phyloP scores from a whole-genome alignment of 768 basidiomycete genomes.

The Suillus plorans region DNA sequence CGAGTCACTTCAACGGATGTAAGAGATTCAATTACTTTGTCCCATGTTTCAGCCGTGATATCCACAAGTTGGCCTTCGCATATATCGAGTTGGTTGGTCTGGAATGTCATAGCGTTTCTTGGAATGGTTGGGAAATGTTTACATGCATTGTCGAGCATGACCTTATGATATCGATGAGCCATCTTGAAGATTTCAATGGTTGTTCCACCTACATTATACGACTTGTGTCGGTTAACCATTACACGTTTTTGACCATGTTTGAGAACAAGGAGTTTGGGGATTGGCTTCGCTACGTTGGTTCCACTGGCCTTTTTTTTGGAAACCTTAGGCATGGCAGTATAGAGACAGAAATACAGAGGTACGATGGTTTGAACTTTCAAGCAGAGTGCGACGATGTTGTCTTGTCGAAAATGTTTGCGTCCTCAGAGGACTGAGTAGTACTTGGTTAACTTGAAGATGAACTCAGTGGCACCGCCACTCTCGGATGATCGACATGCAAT shows the following conservation, averaged over 20 bases:
- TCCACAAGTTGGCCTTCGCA: not conserved
- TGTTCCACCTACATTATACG: not conserved
- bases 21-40: not conserved
- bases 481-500: no score
- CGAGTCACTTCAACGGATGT: not conserved
- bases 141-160: not conserved
- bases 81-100: constrained; percentile 2
- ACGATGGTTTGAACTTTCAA: not conserved
- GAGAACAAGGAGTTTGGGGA: not conserved
- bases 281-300: not conserved
- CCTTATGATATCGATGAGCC: not conserved
- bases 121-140: constrained; percentile 5
- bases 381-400: not conserved
- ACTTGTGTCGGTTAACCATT: not conserved
- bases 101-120: not conserved
- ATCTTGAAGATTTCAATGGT: not conserved
- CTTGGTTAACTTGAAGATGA: no score
- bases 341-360: not conserved
- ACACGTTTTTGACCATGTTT: not conserved
- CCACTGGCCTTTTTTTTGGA: not conserved
- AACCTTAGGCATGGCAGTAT: not conserved
- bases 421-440: not conserved
- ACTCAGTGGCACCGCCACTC: not conserved
- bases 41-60: not conserved
- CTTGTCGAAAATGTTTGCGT: no score